A percentile compares a stretch with the other conserved stretches of the same genome.
These are phyloP conservation scores for Clonostachys rosea DNA, from an alignment of 2,329 filamentous ascomycete genomes.

Conservation along the genomic window DNA sequence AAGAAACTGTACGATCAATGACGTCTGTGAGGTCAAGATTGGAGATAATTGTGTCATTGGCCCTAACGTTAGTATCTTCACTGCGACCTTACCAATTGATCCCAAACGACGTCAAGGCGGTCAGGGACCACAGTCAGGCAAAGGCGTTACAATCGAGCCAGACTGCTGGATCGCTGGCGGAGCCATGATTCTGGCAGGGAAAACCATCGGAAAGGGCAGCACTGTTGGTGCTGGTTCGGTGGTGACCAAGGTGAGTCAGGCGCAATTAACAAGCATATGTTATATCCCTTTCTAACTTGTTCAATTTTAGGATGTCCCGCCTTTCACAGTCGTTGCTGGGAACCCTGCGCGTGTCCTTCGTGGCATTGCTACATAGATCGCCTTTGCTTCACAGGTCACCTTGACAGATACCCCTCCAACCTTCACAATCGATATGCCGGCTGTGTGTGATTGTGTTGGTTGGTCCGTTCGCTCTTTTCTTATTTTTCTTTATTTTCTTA, in stretches of 20 bases:
- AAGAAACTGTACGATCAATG: slow-evolving; percentile 78
- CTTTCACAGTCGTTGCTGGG: slow-evolving; percentile 64
- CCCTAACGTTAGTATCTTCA: slow-evolving; percentile 83
- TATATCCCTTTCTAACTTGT: not conserved
- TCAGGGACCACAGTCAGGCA: slow-evolving; percentile 66
- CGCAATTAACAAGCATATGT: not conserved
- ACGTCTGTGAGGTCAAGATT: slow-evolving; percentile 79
- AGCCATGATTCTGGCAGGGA: slow-evolving; percentile 71
- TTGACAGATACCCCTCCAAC: not conserved
- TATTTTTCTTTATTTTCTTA: too few species aligned
- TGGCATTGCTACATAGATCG: slow-evolving; percentile 18
- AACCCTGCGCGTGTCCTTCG: slow-evolving; percentile 60
- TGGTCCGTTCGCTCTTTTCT: too few species aligned
- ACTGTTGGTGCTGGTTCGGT: slow-evolving; percentile 81
- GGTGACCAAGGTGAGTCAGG: slow-evolving; percentile 63
- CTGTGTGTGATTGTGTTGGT: too few species aligned
- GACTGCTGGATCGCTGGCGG: slow-evolving; percentile 81
- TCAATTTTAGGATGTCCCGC: slow-evolving; percentile 50
- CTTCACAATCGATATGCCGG: too few species aligned
- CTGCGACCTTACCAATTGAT: slow-evolving; percentile 68
- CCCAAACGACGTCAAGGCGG: slow-evolving; percentile 69
- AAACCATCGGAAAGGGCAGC: slow-evolving; percentile 73
- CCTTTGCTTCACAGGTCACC: not conserved
- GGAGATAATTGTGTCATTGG: slow-evolving; percentile 75
- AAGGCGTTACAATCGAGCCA: slow-evolving; percentile 72